Percentiles rank a stretch among this genome's conserved stretches.
Conservation (phyloP, 2,329 filamentous ascomycete genomes). For the Botryotinia calthae region DNA sequence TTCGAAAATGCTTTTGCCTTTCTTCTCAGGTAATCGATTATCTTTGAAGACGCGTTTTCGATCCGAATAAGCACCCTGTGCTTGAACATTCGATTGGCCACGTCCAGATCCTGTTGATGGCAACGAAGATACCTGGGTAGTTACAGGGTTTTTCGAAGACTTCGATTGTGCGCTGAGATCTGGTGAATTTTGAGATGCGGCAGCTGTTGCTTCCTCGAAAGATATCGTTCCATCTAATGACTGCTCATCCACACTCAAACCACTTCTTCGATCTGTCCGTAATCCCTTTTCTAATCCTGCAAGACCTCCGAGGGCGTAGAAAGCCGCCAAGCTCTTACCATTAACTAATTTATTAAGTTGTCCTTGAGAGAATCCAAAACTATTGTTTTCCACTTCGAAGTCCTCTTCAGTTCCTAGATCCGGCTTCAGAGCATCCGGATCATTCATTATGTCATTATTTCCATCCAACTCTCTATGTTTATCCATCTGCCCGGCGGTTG, state of each 20-base stretch:
- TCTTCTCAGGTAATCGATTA: slow-evolving; percentile 66
- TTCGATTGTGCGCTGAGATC: slow-evolving; percentile 36
- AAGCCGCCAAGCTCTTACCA: slow-evolving; percentile 73
- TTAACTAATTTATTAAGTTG: slow-evolving; percentile 75
- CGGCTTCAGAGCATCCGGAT: slow-evolving; percentile 46
- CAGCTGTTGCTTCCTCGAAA: slow-evolving; percentile 59
- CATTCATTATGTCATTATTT: slow-evolving; percentile 52
- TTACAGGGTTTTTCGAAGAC: slow-evolving; percentile 37
- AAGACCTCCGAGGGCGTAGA: slow-evolving; percentile 72
- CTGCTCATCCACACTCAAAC: slow-evolving; percentile 69
- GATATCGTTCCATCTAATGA: slow-evolving; percentile 59
- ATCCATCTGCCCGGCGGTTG: slow-evolving; percentile 39
- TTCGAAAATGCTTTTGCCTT: slow-evolving; percentile 66
- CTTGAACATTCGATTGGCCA: slow-evolving; percentile 4
- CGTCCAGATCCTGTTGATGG: background rate
- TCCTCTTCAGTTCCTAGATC: slow-evolving; percentile 71
- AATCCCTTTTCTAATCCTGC: slow-evolving; percentile 71
- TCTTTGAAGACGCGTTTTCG: slow-evolving; percentile 68
- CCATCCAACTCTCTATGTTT: slow-evolving; percentile 40
- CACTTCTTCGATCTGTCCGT: slow-evolving; percentile 60
- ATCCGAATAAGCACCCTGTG: slow-evolving; percentile 49
- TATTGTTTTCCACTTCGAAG: slow-evolving; percentile 65
- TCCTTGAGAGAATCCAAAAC: slow-evolving; percentile 70
- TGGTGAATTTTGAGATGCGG: slow-evolving; percentile 26
- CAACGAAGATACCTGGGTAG: background rate